Base-by-base conservation (phyloP, 164 flowering plant species). In the Sedum album region DNA sequence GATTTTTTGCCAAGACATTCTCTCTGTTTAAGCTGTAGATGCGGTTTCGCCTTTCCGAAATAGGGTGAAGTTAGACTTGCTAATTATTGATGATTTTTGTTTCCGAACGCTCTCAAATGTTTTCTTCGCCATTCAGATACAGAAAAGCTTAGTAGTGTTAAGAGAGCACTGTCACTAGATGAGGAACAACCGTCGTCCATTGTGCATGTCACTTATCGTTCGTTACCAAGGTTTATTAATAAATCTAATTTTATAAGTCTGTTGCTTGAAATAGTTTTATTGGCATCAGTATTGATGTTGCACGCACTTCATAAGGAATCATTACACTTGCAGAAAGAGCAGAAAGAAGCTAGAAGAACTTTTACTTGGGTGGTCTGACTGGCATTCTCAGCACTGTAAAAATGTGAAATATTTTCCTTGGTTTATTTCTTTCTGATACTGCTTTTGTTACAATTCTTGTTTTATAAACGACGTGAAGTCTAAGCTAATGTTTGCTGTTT, bases 281-380 rank as follows among this genome's bases (percentile, higher is more conserved):
- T 44, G 48, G 11, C 11, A 17, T 44, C 4, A 2, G 3, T 44
- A 44, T 44, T 2, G 48, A 44, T 44, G 48, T 2, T 44, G 41
- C 17, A 18, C 15, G 48, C 6, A 21, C 66, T 36, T 35, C 30
- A 21, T 5, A 20, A 25, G 31, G 31, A 48, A 20, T 36, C 61
- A 20, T 41, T 69, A 60, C 41, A 41, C 18, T n/a, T 62, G 23
- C 31, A 69, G 71, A 42, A 30, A 69, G 64, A 69, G 71, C 66
- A 69, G 44, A 38, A 69, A 35, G 49, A 69, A 69, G 60, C 71
- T 69, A 2, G 71, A 69, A 49, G 71, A 69, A 31, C 57, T 69
- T 41, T 62, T 69, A 69, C 71, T 60, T 44, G 60, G 64, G 46
- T 69, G 71, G 71, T 42, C 71, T 15, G 60, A 69, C 25, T 69